These are phyloP conservation scores for Serendipita sp. DNA, from an alignment of 1,284 basidiomycete species.

Conservation along the genomic window DNA sequence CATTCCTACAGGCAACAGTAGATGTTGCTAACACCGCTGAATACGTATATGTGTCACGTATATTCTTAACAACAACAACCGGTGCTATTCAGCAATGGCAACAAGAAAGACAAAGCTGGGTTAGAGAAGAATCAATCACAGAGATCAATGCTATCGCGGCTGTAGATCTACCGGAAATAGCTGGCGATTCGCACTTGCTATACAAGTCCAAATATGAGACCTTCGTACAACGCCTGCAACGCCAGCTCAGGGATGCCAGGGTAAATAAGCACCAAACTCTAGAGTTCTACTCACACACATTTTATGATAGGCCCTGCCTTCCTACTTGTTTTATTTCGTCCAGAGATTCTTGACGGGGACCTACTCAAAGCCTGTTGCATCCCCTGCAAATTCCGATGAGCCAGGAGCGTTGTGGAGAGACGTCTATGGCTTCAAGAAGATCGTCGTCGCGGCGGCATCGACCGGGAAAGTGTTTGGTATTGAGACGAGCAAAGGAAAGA, in stretches of 20 bases:
- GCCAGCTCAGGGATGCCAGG: constrained; percentile 53
- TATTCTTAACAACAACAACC: constrained; percentile 58
- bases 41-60: constrained; percentile 30
- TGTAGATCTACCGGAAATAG: constrained; percentile 64
- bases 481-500: constrained; percentile 61
- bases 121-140: constrained; percentile 69
- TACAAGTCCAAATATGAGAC: constrained; percentile 34
- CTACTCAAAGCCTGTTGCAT: constrained; percentile 36
- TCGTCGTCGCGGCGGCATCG: constrained; percentile 60
- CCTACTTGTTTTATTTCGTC: constrained; percentile 51
- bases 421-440: constrained; percentile 76
- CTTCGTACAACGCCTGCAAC: constrained; percentile 38
- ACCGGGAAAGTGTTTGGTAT: constrained; percentile 72
- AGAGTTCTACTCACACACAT: constrained; percentile 3
- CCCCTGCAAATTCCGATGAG: constrained; percentile 24
- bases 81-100: constrained; percentile 71
- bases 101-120: constrained; percentile 53
- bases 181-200: constrained; percentile 26
- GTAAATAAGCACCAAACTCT: constrained; percentile 24
- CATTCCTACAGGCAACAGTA: constrained; percentile 33
- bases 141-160: constrained; percentile 52
- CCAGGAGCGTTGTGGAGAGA: constrained; percentile 41
- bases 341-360: constrained; percentile 62
- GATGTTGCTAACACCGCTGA: constrained; percentile 34
- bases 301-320: constrained; percentile 47